Evolutionary conservation across 768 basidiomycete genomes (phyloP), one percentile per base, ranked within the genome.

Genomic region (Naganishia onofrii): DNA sequence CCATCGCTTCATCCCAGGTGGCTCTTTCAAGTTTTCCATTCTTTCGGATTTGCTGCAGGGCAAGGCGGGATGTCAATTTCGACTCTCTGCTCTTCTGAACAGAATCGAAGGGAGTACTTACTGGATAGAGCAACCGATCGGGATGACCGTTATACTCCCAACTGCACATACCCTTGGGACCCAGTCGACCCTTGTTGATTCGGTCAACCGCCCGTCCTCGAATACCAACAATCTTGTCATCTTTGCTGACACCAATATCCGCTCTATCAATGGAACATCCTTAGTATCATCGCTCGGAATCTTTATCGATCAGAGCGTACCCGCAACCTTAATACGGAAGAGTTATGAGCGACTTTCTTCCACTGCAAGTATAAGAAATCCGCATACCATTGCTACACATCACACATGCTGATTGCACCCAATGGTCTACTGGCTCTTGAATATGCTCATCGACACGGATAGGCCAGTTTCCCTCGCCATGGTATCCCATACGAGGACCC

Each of bases 111-210:
- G 10, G 21, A 7, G 12, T 17, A 51, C 74, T 65, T 51, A 75
- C 74, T 13, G 74, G 74, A 21, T 42, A 58, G 6, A 46, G 70
- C 21, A 75, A 69, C 36, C 74, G 70, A 48, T 75, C 74, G 19
- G 67, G 67, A 10, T 67, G 60, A 34, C 65, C 53, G 53, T 71
- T 73, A 44, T 58, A 65, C 19, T 66, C 58, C 72, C 72, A 75
- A 52, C 70, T 71, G 68, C 71, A 73, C 68, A 73, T 54, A 3
- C 74, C 74, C 51, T 75, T 75, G 9, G 74, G 74, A 17, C 74
- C 74, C 4, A 75, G 66, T 21, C 74, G 53, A 19, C 74, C 74
- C 68, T 72, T 73, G 72, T 75, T 75, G 51, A 75, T 71, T 21
- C 74, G 38, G 57, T 75, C 74, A 5, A 65, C 66, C 0, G 31